Base-by-base conservation (phyloP, 768 basidiomycete species). In the Rossbeevera mucosa region DNA sequence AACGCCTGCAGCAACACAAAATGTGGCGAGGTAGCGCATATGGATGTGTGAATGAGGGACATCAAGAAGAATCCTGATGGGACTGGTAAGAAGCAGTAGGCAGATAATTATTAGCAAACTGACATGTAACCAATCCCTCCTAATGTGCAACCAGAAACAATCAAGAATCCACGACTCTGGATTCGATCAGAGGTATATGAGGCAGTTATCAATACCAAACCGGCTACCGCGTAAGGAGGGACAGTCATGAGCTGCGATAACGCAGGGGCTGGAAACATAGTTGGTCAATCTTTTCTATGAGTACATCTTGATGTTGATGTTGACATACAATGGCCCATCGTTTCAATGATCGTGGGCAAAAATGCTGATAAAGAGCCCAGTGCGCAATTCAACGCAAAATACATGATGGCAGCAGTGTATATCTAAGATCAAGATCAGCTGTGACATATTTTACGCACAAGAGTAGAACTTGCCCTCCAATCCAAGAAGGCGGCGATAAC, bases 291-390 rank as follows among this genome's bases (percentile, higher is more conserved):
- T 5, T 26, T 21, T 16, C 20, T 4, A 21, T 22, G 7, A 14
- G 42, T 20, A 33, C 12, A n/a, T 8, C 4, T 3, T 0, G 20
- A 9, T n/a, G 4, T 3, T 0, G 20, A 9, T n/a, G 26, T 2
- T 36, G 43, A 58, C 74, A 24, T 57, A 79, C 77, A 72, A 59
- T 70, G 71, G 7, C 75, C 77, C 62, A 79, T 76, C 0, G 76
- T 79, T 54, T 68, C 71, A 25, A 82, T 78, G 58, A 82, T 80
- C 0, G 79, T 81, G 2, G 80, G 80, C 20, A 81, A 64, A 65
- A 81, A 81, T 1, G 80, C 77, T 2, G 75, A 74, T 7, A 76
- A 69, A 7, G 80, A 79, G 16, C 77, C 74, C 0, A 79, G 68
- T 11, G 80, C 76, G 48, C 71, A 72, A 54, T 77, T 76, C 7